Percentiles rank a stretch among this genome's conserved stretches.
Evolutionary conservation across 345 rosid genomes (phyloP).

Genomic region (Jatropha curcas): DNA sequence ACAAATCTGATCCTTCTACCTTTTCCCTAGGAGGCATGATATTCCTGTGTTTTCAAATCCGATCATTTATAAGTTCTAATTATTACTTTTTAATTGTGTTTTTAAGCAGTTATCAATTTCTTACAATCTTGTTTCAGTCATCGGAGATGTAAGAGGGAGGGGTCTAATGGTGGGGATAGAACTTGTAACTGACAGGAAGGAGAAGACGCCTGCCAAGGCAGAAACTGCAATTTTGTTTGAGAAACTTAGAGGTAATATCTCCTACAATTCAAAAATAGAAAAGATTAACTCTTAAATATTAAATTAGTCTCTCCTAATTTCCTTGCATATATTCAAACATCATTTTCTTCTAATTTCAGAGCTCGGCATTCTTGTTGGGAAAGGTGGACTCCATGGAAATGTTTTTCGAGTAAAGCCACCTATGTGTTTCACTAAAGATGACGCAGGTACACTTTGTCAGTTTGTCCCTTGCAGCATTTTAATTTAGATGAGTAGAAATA

Average conservation of each 20-base stretch:
- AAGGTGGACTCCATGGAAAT: conserved; percentile 90
- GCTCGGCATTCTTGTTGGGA: conserved; percentile 75
- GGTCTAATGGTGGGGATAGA: conserved; percentile 88
- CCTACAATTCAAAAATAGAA: conserved; percentile 1
- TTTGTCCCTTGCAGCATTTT: neutral
- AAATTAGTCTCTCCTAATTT: neutral
- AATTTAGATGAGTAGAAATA: neutral
- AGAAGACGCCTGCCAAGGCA: conserved; percentile 85
- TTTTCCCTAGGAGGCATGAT: neutral
- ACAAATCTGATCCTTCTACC: neutral
- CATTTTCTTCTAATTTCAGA: conserved; percentile 42
- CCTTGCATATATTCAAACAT: conserved; percentile 5
- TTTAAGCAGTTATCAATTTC: neutral
- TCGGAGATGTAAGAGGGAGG: conserved; percentile 93
- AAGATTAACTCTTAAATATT: neutral
- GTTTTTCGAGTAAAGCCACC: conserved; percentile 94
- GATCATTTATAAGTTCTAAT: neutral
- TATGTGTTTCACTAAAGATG: conserved; percentile 89
- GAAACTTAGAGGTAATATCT: conserved; percentile 64
- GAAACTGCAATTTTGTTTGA: conserved; percentile 78
- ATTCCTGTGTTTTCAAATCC: neutral
- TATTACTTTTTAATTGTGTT: neutral
- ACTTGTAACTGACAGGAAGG: conserved; percentile 73
- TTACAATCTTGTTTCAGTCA: conserved; percentile 45
- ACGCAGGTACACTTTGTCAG: conserved; percentile 64